Conservation (phyloP, 257 asterid genomes). For the Nicotiana tomentosiformis region DNA sequence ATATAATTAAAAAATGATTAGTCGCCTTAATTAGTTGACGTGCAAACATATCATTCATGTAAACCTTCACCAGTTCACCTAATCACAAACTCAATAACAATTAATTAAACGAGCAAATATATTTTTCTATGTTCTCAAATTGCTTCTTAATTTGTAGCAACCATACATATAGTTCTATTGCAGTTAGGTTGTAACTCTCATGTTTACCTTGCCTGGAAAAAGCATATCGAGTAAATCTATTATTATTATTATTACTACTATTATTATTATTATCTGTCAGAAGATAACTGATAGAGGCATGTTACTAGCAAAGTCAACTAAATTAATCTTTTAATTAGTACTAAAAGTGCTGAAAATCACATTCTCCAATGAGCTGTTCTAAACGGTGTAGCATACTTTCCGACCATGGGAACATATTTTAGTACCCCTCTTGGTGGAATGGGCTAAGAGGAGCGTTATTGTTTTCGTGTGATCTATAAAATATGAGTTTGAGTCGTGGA, state of each 20-base stretch:
- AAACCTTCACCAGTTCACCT: not conserved
- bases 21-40: not conserved
- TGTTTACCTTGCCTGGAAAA: not conserved
- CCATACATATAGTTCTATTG: no score
- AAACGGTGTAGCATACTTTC: no score
- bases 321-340: not conserved
- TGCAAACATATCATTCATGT: not conserved
- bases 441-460: no score
- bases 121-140: not conserved
- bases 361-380: no score
- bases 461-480: rapidly evolving
- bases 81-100: not conserved
- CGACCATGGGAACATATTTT: no score
- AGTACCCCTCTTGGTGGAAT: no score
- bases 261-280: not conserved
- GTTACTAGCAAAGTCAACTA: not conserved
- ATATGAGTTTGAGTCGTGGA: no score
- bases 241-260: not conserved
- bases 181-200: not conserved
- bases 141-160: not conserved
- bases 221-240: not conserved
- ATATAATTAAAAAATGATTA: no score
- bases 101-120: no score
- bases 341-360: no score
- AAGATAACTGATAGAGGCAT: not conserved